Conservation (phyloP, 129 eudicot species). For the Scalesia atractyloides region DNA sequence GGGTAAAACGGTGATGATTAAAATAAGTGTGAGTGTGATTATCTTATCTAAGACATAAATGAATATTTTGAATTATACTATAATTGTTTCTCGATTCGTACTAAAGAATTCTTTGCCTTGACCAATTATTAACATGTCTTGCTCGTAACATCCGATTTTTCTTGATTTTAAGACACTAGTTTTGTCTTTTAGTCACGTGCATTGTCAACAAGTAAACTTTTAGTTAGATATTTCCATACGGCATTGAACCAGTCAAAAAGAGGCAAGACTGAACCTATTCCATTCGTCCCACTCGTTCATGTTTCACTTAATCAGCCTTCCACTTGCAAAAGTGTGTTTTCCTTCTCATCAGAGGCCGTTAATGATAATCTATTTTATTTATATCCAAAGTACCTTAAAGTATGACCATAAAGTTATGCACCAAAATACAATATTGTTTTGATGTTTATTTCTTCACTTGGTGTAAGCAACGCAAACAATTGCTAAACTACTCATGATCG, state of each 20-base stretch:
- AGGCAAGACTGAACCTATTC: slow-evolving; percentile 11
- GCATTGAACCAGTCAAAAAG: slow-evolving; percentile 25
- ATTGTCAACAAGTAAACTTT: slow-evolving; percentile 17
- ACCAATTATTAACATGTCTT: too few relatives aligned
- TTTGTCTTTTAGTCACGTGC: slow-evolving; percentile 7
- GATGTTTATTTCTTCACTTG: too few relatives aligned
- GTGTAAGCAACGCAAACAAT: too few relatives aligned
- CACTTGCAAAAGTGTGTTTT: slow-evolving; percentile 20
- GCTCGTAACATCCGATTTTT: too few relatives aligned
- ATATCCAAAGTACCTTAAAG: too few relatives aligned
- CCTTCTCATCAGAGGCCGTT: slow-evolving; percentile 16
- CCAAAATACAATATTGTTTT: too few relatives aligned
- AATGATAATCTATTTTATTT: neutral
- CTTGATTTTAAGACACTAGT: neutral
- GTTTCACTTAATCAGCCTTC: slow-evolving; percentile 16
- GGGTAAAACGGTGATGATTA: slow-evolving; percentile 49
- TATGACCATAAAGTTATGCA: too few relatives aligned
- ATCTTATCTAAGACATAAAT: too few relatives aligned
- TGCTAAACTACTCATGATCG: too few relatives aligned
- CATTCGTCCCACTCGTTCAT: neutral
- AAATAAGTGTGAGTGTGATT: slow-evolving; percentile 40
- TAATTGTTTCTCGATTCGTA: too few relatives aligned
- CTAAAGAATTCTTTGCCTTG: too few relatives aligned
- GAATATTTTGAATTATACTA: too few relatives aligned
- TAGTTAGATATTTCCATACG: neutral